Evolutionary conservation across 805 yeast genomes (phyloP).

Genomic region (Suhomyces kilbournensis): DNA sequence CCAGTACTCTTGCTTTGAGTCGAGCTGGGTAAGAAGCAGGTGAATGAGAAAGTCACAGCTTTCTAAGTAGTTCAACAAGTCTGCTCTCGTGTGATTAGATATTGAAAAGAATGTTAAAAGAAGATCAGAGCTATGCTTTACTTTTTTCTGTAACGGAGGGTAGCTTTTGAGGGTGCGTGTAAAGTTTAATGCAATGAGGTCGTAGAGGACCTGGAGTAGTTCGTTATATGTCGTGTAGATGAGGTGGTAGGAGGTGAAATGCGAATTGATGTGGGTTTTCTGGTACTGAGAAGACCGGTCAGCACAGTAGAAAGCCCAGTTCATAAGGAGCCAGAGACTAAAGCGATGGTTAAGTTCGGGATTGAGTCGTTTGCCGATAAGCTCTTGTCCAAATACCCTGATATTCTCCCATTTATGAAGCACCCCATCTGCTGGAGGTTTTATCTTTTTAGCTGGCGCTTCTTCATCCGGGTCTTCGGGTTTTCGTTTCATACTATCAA

Average conservation of each 20-base stretch:
- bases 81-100: constrained; percentile 1
- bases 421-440: neutral
- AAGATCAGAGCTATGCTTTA: neutral
- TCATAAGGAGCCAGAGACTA: constrained; percentile 29
- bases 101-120: constrained; percentile 2
- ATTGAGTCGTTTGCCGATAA: constrained; percentile 22
- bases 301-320: constrained; percentile 39
- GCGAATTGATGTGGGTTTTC: constrained; percentile 15
- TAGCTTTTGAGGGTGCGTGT: constrained; percentile 5
- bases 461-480: neutral
- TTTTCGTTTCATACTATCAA: neutral
- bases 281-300: constrained; percentile 22
- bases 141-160: neutral
- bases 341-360: constrained; percentile 17
- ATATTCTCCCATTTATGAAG: constrained; percentile 8
- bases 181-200: constrained; percentile 16
- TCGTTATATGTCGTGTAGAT: constrained; percentile 23
- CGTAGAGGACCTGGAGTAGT: constrained; percentile 18
- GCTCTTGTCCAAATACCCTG: constrained; percentile 31
- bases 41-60: constrained; percentile 6
- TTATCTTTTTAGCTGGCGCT: neutral
- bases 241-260: constrained; percentile 18
- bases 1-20: constrained; percentile 20
- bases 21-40: constrained; percentile 21
- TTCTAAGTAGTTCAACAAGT: constrained; percentile 7